phyloP scores from a whole-genome alignment of 805 yeast genomes.

The Lipomyces spencermartinsiae region DNA sequence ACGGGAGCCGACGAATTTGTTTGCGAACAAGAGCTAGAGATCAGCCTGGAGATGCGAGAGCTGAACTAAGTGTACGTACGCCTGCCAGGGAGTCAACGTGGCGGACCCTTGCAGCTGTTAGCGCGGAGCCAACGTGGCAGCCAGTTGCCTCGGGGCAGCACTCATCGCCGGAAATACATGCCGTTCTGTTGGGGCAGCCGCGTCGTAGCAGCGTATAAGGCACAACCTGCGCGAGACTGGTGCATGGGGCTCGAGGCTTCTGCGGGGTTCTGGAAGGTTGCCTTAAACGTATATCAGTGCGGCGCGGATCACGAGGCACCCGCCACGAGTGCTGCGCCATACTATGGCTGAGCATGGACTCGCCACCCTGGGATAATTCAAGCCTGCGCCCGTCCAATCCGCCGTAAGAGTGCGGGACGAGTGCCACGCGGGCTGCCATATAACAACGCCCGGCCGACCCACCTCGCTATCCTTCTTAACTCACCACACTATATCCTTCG shows the following conservation, averaged over 20 bases:
- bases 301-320: constrained; percentile 6
- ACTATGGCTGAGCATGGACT: background rate
- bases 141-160: background rate
- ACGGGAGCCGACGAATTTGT: too few relatives aligned
- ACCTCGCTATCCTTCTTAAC: background rate
- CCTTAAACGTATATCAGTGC: constrained; percentile 1
- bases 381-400: background rate
- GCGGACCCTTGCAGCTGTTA: too few relatives aligned
- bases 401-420: background rate
- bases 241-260: background rate
- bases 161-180: background rate
- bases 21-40: too few relatives aligned
- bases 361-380: background rate
- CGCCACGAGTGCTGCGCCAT: background rate
- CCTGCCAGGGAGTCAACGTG: too few relatives aligned
- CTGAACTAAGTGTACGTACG: too few relatives aligned
- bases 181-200: background rate
- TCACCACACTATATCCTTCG: background rate
- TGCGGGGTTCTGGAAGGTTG: constrained; percentile 4
- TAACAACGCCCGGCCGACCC: constrained; percentile 2
- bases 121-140: too few relatives aligned
- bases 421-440: background rate
- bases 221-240: background rate
- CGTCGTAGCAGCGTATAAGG: background rate
- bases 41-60: too few relatives aligned